phyloP scores from a whole-genome alignment of 2,329 filamentous ascomycete genomes.

The Cladosporium sp. region DNA sequence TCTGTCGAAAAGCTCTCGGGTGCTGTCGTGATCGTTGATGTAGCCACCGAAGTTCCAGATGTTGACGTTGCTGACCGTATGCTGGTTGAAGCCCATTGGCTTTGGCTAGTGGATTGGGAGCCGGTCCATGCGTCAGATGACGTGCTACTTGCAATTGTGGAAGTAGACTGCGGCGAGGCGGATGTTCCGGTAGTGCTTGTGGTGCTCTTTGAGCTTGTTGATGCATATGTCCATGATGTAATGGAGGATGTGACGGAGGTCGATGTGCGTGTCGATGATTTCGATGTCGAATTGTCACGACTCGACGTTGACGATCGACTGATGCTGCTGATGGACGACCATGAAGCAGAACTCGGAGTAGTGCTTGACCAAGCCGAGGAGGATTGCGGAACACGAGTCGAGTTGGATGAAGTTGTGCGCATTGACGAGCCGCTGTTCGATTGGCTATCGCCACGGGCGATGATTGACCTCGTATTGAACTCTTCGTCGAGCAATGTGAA shows the following conservation, averaged over 20 bases:
- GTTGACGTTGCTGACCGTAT: not conserved
- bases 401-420: no score
- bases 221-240: not conserved
- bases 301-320: no score
- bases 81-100: not conserved
- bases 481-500: not conserved
- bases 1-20: not conserved
- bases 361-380: no score
- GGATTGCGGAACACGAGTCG: no score
- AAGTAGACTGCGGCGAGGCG: not conserved
- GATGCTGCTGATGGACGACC: no score
- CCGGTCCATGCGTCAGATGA: not conserved
- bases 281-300: no score
- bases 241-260: not conserved
- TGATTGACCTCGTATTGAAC: not conserved
- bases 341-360: no score
- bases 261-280: no score
- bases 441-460: not conserved
- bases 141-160: not conserved
- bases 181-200: not conserved
- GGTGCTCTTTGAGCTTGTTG: not conserved
- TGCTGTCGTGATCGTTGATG: not conserved
- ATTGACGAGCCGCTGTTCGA: not conserved
- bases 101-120: not conserved
- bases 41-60: not conserved